Evolutionary conservation across 768 basidiomycete genomes (phyloP).

Genomic region (Amanita polypyramis): DNA sequence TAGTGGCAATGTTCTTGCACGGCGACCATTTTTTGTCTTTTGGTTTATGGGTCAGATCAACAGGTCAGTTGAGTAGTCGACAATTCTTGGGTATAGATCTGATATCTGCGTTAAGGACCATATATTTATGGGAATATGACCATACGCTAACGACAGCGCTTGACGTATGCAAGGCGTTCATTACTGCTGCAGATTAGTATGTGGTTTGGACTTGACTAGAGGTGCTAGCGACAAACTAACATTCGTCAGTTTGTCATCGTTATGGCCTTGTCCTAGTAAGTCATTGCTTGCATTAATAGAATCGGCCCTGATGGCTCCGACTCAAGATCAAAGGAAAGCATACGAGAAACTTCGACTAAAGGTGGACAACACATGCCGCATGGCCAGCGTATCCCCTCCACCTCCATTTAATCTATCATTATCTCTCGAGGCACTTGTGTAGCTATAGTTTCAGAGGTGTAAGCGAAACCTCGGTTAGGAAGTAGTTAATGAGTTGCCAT

Average conservation of each 20-base stretch:
- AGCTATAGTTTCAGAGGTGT: slow-evolving; percentile 4
- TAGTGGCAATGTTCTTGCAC: slow-evolving; percentile 34
- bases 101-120: slow-evolving; percentile 25
- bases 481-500: slow-evolving; percentile 5
- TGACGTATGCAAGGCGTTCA: slow-evolving; percentile 49
- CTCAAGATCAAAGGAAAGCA: slow-evolving; percentile 39
- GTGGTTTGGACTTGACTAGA: slow-evolving; percentile 9
- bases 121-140: slow-evolving; percentile 55
- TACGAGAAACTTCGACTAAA: slow-evolving; percentile 36
- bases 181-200: slow-evolving; percentile 50
- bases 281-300: slow-evolving; percentile 3
- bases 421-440: slow-evolving; percentile 18
- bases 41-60: slow-evolving; percentile 70
- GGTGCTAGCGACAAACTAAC: slow-evolving; percentile 8
- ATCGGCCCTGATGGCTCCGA: not conserved
- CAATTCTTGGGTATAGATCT: slow-evolving; percentile 1
- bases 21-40: slow-evolving; percentile 58
- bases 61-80: slow-evolving; percentile 25
- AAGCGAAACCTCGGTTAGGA: not conserved
- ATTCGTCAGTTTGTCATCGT: slow-evolving; percentile 29
- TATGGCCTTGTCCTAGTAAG: slow-evolving; percentile 60
- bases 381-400: slow-evolving; percentile 36
- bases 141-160: slow-evolving; percentile 46
- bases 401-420: slow-evolving; percentile 27
- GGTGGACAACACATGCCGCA: slow-evolving; percentile 33